These are phyloP conservation scores for Rhodocollybia butyracea DNA, from an alignment of 768 basidiomycete genomes.

Conservation along the genomic window DNA sequence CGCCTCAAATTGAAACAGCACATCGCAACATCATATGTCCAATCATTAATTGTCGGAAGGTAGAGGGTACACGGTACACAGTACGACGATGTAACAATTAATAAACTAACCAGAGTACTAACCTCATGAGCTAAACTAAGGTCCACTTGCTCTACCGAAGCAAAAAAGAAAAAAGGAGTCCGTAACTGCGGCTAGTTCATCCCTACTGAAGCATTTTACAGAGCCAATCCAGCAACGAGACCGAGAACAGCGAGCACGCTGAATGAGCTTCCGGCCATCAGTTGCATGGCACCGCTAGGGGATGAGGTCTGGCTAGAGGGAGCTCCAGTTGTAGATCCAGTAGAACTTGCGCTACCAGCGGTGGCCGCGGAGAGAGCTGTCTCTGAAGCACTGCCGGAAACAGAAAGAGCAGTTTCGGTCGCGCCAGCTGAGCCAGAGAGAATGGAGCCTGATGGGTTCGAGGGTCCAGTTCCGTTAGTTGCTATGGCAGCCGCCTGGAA, in stretches of 20 bases:
- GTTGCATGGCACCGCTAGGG: not conserved
- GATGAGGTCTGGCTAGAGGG: constrained; percentile 16
- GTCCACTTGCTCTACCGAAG: constrained; percentile 2
- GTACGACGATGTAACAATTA: not conserved
- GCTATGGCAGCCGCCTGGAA: constrained; percentile 38
- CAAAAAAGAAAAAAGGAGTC: not conserved
- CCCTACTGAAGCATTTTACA: not conserved
- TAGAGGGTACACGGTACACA: constrained; percentile 6
- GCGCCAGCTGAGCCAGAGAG: constrained; percentile 8
- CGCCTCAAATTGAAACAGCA: not conserved
- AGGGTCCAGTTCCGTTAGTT: constrained; percentile 18
- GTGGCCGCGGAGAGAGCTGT: constrained; percentile 15
- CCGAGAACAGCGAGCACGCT: constrained; percentile 6
- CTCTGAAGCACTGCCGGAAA: constrained; percentile 4
- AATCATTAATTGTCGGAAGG: constrained; percentile 4
- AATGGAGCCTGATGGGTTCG: constrained; percentile 8
- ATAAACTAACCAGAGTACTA: constrained; percentile 8
- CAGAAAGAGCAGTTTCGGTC: constrained; percentile 10
- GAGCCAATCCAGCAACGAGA: constrained; percentile 5
- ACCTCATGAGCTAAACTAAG: not conserved
- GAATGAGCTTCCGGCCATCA: constrained; percentile 3
- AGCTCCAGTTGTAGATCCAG: constrained; percentile 15
- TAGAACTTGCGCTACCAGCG: constrained; percentile 15
- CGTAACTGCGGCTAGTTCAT: not conserved
- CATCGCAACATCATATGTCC: not conserved